phyloP scores from a whole-genome alignment of 768 basidiomycete genomes.

The Coprinopsis sp. region DNA sequence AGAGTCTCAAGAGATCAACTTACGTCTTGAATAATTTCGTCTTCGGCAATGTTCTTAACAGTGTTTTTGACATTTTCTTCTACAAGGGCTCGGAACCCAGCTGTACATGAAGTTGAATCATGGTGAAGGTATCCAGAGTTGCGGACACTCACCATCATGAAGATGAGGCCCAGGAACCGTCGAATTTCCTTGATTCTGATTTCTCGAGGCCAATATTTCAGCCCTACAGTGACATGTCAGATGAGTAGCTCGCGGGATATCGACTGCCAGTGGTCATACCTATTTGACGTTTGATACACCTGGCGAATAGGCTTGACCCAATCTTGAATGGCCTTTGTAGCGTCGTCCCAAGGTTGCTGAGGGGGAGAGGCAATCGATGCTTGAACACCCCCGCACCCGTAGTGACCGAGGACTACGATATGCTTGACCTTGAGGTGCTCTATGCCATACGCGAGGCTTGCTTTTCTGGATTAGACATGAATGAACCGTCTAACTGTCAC shows the following conservation, averaged over 20 bases:
- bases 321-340: constrained; percentile 28
- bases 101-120: constrained; percentile 13
- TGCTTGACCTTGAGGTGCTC: constrained; percentile 32
- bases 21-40: constrained; percentile 25
- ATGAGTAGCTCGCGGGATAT: constrained; percentile 23
- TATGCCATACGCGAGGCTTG: constrained; percentile 35
- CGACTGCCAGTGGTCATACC: constrained; percentile 24
- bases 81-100: constrained; percentile 37
- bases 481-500: not conserved
- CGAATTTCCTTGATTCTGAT: constrained; percentile 13
- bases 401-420: constrained; percentile 39
- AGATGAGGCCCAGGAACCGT: constrained; percentile 22
- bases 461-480: constrained; percentile 17
- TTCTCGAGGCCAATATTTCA: constrained; percentile 30
- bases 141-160: constrained; percentile 26
- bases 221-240: constrained; percentile 27
- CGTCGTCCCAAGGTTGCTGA: constrained; percentile 16
- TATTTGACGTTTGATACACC: constrained; percentile 26
- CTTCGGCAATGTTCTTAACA: constrained; percentile 24
- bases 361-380: constrained; percentile 28
- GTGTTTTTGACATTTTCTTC: constrained; percentile 37
- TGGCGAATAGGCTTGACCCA: constrained; percentile 37
- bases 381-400: constrained; percentile 38
- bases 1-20: constrained; percentile 2
- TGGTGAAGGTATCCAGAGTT: not conserved